Conservation (phyloP, 2,329 filamentous ascomycete genomes). For the Hymenoscyphus fraxineus region DNA sequence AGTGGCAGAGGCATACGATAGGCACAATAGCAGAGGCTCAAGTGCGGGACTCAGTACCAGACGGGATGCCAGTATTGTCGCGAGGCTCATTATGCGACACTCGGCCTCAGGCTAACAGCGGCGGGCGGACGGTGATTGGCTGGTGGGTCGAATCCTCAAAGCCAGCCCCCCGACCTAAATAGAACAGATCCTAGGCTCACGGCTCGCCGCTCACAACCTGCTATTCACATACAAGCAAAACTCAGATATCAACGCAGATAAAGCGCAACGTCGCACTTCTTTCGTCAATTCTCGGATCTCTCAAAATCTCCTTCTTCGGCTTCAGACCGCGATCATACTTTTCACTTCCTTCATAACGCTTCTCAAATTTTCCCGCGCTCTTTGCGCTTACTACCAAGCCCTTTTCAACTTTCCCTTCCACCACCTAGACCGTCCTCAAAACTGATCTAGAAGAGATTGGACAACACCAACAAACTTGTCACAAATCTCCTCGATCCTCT, state of each 20-base stretch:
- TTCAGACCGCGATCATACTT: background rate
- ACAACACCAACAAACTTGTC: slow-evolving; percentile 1
- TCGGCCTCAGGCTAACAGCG: background rate
- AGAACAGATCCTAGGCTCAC: slow-evolving; percentile 1
- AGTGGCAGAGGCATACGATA: background rate
- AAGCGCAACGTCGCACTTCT: background rate
- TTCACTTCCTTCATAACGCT: background rate
- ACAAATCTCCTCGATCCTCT: background rate
- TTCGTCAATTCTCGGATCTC: background rate
- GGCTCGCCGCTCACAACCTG: background rate
- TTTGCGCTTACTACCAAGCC: slow-evolving; percentile 11
- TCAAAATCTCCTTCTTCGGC: background rate
- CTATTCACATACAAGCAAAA: slow-evolving; percentile 6
- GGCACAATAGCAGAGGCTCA: background rate
- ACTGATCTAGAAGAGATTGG: slow-evolving; percentile 9
- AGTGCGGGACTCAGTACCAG: background rate
- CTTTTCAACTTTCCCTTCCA: slow-evolving; percentile 8
- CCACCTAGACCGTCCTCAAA: slow-evolving; percentile 12
- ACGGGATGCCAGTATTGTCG: too few relatives aligned
- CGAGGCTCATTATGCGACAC: background rate
- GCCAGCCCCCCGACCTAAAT: slow-evolving; percentile 5
- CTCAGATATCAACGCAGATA: slow-evolving; percentile 4
- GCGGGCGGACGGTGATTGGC: background rate
- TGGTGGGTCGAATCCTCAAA: background rate
- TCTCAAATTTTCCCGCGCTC: slow-evolving; percentile 3